Conservation (phyloP, 2,329 filamentous ascomycete species). For the Colletotrichum theobromicola region DNA sequence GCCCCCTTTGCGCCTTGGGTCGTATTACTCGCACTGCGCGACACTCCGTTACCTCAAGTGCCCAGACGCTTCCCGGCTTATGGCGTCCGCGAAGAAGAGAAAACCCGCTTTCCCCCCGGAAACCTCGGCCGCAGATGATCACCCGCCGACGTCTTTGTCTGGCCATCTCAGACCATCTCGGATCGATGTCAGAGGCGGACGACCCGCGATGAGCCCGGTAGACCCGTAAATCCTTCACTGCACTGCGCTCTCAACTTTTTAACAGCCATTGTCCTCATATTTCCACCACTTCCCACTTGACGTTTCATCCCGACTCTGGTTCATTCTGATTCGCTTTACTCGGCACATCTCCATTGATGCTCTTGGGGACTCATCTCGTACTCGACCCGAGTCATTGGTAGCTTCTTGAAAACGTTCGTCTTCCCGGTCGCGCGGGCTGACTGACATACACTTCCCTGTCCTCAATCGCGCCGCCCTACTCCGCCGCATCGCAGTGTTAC, state of each 20-base stretch:
- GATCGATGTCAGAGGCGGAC: background rate
- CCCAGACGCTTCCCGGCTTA: background rate
- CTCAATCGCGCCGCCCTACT: background rate
- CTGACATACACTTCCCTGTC: background rate
- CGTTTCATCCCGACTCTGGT: background rate
- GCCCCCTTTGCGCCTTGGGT: background rate
- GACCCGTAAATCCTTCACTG: background rate
- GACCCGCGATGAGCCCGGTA: background rate
- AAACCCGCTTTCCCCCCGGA: background rate
- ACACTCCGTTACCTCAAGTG: background rate
- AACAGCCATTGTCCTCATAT: background rate
- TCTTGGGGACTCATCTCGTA: background rate
- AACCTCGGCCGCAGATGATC: background rate
- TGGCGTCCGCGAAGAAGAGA: background rate
- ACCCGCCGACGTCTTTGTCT: background rate
- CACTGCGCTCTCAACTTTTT: background rate
- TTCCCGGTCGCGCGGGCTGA: background rate
- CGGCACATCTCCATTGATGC: background rate
- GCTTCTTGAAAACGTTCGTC: background rate
- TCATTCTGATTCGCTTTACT: background rate
- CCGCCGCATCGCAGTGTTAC: background rate
- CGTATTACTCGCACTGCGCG: background rate
- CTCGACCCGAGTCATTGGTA: slow-evolving; percentile 4
- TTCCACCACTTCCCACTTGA: background rate
- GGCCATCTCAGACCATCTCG: background rate